phyloP scores from a whole-genome alignment of 148 eudicot species.

The Amaranthus palmeri region DNA sequence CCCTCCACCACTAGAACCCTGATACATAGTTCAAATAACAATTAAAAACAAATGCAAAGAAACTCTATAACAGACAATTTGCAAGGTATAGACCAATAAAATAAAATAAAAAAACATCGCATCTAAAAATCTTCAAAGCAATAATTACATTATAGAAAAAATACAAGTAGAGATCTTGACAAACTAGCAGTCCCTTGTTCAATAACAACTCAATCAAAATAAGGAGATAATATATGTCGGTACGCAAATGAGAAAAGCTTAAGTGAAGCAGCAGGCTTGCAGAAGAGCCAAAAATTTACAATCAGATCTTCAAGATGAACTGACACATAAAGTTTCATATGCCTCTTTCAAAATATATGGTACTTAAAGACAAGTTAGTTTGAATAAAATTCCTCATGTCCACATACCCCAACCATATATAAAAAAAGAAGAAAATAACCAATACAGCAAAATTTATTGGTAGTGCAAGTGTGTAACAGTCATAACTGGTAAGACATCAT shows the following conservation, averaged over 20 bases:
- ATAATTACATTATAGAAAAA: neutral
- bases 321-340: neutral
- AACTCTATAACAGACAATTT: neutral
- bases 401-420: neutral
- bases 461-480: neutral
- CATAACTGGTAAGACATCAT: neutral
- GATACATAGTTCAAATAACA: conserved; percentile 27
- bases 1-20: conserved; percentile 99
- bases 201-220: neutral
- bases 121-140: conserved; percentile 1
- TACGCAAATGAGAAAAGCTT: neutral
- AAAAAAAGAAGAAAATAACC: neutral
- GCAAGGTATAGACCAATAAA: neutral
- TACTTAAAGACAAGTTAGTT: too few relatives aligned
- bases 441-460: neutral
- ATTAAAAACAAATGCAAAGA: conserved; percentile 5
- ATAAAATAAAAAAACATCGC: neutral
- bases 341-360: too few relatives aligned
- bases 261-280: neutral
- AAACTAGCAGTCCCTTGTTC: neutral
- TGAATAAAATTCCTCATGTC: neutral
- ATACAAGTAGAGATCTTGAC: too few relatives aligned
- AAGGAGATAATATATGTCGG: neutral
- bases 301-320: neutral
- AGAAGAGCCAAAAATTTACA: neutral